Percentiles rank a stretch among this genome's conserved stretches.
Evolutionary conservation across 2,329 filamentous ascomycete species (phyloP).

Genomic region (Penicillium sp.): DNA sequence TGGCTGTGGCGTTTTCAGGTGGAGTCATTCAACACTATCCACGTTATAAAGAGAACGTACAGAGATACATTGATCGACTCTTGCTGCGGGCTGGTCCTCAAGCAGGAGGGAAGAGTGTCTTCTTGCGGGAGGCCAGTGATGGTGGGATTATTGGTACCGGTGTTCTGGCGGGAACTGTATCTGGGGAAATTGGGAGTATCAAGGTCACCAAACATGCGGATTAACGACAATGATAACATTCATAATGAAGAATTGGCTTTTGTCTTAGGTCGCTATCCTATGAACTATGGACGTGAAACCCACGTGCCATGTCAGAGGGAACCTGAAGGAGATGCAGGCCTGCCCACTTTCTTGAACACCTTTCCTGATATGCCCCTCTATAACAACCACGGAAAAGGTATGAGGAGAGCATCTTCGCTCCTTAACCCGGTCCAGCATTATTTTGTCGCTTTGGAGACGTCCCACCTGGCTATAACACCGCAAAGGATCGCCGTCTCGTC

Average conservation of each 20-base stretch:
- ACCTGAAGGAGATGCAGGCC: no score
- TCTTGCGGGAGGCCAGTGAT: slow-evolving; percentile 49
- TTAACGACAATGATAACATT: not conserved
- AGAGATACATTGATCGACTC: slow-evolving; percentile 61
- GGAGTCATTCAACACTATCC: slow-evolving; percentile 74
- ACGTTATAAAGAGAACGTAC: slow-evolving; percentile 63
- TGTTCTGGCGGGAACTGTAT: slow-evolving; percentile 48
- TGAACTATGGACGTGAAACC: no score
- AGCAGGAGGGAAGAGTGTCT: slow-evolving; percentile 47
- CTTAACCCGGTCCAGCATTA: no score
- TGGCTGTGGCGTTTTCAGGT: slow-evolving; percentile 73
- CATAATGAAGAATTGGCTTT: no score
- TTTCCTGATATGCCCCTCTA: no score
- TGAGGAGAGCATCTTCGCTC: no score
- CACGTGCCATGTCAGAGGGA: no score
- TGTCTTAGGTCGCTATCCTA: slow-evolving; percentile 25
- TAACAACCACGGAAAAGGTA: no score
- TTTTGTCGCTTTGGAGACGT: no score
- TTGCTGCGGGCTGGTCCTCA: slow-evolving; percentile 41
- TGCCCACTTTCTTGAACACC: no score
- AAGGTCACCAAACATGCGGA: not conserved
- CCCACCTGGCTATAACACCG: no score
- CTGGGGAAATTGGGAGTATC: slow-evolving; percentile 32
- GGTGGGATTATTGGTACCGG: slow-evolving; percentile 52
- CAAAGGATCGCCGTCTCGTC: no score